Percentiles rank a stretch among this genome's conserved stretches.
These are phyloP conservation scores for Paramecium sexaurelia DNA, from an alignment of 73 alveolate species.

Conservation along the genomic window DNA sequence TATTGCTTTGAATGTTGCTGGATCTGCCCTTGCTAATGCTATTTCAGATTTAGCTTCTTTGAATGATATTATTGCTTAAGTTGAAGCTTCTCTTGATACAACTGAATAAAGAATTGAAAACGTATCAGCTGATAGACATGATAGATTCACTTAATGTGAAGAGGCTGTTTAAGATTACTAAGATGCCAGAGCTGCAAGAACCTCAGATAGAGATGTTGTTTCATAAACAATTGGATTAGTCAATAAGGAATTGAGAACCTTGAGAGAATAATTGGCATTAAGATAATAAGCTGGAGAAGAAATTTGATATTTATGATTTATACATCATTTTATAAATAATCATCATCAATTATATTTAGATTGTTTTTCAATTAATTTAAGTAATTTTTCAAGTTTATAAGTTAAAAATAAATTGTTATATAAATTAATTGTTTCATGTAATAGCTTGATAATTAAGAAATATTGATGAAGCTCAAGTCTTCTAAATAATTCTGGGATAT, in stretches of 20 bases:
- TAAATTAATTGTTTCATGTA: neutral
- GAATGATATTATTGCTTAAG: conserved; percentile 41
- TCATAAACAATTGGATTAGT: conserved; percentile 48
- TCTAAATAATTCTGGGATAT: neutral
- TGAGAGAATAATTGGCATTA: conserved; percentile 31
- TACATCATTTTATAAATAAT: neutral
- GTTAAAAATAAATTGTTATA: neutral
- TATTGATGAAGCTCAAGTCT: neutral
- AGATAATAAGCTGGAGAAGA: conserved; percentile 22
- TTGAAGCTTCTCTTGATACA: conserved; percentile 38
- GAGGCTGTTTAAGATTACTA: conserved; percentile 44
- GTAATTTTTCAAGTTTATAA: neutral
- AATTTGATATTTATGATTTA: neutral
- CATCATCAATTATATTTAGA: neutral
- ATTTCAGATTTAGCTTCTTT: conserved; percentile 3
- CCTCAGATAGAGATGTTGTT: conserved; percentile 9
- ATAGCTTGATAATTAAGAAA: neutral
- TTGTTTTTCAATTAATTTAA: neutral
- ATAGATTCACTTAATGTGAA: conserved; percentile 41
- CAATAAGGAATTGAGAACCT: conserved; percentile 46
- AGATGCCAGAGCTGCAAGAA: conserved; percentile 53
- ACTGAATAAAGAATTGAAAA: conserved; percentile 44
- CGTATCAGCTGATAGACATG: conserved; percentile 45
- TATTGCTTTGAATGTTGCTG: conserved; percentile 41
- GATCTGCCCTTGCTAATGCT: conserved; percentile 42